Conservation (phyloP, 441 rosid genomes). For the Corymbia calophylla region DNA sequence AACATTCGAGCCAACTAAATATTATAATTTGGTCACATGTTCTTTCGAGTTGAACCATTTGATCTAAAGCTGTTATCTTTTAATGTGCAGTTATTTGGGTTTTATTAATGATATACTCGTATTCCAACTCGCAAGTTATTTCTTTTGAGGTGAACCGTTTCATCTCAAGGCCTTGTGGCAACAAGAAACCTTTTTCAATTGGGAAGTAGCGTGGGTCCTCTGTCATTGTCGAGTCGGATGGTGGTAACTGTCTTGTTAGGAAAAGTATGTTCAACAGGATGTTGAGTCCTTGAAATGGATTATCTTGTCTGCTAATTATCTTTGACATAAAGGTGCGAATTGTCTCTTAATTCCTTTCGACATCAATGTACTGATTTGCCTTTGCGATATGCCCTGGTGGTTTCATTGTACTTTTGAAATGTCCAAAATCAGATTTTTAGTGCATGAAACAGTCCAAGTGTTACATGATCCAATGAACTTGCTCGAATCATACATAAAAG, state of each 20-base stretch:
- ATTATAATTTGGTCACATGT: neutral
- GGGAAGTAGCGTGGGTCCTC: neutral
- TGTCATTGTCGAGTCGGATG: neutral
- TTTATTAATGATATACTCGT: neutral
- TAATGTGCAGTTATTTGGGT: neutral
- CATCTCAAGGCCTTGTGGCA: neutral
- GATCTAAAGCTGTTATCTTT: neutral
- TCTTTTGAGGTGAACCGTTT: neutral
- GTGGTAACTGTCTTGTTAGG: neutral
- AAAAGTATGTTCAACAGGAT: neutral
- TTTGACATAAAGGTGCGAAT: neutral
- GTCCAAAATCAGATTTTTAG: neutral
- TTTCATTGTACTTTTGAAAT: neutral
- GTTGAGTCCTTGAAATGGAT: neutral
- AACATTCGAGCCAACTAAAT: neutral
- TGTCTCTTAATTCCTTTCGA: neutral
- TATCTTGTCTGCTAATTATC: neutral
- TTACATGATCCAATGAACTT: neutral
- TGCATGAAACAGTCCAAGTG: neutral
- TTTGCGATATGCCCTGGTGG: neutral
- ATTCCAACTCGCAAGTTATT: neutral
- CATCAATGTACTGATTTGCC: neutral
- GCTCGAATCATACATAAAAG: neutral
- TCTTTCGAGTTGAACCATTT: neutral
- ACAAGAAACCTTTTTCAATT: neutral